Conservation (phyloP, 768 basidiomycete species). For the Galerina sulciceps region DNA sequence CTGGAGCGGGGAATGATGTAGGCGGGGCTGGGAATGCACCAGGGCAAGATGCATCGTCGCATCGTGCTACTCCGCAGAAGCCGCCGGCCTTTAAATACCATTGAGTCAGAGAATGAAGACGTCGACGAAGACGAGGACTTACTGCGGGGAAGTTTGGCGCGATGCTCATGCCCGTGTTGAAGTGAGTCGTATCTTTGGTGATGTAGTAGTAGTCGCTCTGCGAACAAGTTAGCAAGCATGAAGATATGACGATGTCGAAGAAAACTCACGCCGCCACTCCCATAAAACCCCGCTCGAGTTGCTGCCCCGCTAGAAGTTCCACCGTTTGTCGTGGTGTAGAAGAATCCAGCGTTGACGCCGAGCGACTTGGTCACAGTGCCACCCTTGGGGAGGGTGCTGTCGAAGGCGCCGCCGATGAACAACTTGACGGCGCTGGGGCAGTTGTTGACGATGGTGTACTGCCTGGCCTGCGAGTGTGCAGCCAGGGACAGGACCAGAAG, state of each 20-base stretch:
- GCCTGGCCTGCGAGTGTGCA: background rate
- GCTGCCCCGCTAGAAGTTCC: constrained; percentile 17
- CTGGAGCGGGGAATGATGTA: constrained; percentile 25
- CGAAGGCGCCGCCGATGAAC: constrained; percentile 16
- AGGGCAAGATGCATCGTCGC: constrained; percentile 24
- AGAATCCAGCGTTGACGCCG: constrained; percentile 14
- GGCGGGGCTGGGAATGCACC: constrained; percentile 22
- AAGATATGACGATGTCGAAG: background rate
- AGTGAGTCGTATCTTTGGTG: constrained; percentile 25
- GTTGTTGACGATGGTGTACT: constrained; percentile 24
- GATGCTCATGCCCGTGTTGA: constrained; percentile 31
- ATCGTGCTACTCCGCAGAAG: constrained; percentile 22
- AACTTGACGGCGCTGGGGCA: constrained; percentile 25
- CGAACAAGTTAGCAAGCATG: background rate
- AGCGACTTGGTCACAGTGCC: constrained; percentile 12
- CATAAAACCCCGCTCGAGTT: constrained; percentile 24
- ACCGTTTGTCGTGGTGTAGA: constrained; percentile 28
- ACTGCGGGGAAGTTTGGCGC: constrained; percentile 12
- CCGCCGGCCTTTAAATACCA: background rate
- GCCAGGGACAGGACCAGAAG: background rate
- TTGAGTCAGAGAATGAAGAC: background rate
- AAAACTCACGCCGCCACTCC: background rate
- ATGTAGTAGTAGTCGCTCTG: constrained; percentile 32
- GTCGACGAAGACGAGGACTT: constrained; percentile 4
- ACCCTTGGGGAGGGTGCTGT: constrained; percentile 20